Evolutionary conservation across 192 early-diverging fungal species (phyloP), one percentile per base, ranked within the genome.

Genomic region (Gryganskiella cystojenkinii): DNA sequence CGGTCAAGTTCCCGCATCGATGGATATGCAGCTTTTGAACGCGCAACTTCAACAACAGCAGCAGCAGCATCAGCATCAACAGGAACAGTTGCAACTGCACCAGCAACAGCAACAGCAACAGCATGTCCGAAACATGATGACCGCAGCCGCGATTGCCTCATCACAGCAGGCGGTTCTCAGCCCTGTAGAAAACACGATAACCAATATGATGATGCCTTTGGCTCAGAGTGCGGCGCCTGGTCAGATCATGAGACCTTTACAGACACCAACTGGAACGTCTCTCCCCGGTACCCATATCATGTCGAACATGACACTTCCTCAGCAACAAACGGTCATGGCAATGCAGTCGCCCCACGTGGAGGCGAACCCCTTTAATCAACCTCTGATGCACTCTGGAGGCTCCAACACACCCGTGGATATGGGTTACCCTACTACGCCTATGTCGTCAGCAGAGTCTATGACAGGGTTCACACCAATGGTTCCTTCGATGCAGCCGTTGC

Each of bases 31-130:
- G 15, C 30, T 68, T 14, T 45, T 78, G 31, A 78, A 37, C 15
- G 66, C 61, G 33, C 74, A 78, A 20, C 53, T 76, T 15, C 72
- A 59, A 34, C 57, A 76, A 33, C 72, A 76, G 2, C 61, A 67
- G 22, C 49, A 45, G n/a, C 72, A 76, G 2, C 61, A 67, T 17
- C 49, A 45, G n/a, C 69, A 64, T 10, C 62, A 42, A 5, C 50
- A 64, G 6, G 28, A 56, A n/a, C 68, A 71, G 45, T 28, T 55
- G 14, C 56, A 53, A 33, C 43, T 40, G 4, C 60, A 58, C n/a
- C 56, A 58, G 57, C 57, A 51, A 43, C 52, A 65, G 25, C 63
- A 65, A 45, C 63, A 65, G 27, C 63, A 65, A 45, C 63, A 65
- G 14, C 62, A 64, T 25, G 64, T 56, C 17, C 52, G 60, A 4